Evolutionary conservation across 805 yeast genomes (phyloP), one percentile per base, ranked within the genome.

Genomic region (Maudiozyma pseudohumilis): DNA sequence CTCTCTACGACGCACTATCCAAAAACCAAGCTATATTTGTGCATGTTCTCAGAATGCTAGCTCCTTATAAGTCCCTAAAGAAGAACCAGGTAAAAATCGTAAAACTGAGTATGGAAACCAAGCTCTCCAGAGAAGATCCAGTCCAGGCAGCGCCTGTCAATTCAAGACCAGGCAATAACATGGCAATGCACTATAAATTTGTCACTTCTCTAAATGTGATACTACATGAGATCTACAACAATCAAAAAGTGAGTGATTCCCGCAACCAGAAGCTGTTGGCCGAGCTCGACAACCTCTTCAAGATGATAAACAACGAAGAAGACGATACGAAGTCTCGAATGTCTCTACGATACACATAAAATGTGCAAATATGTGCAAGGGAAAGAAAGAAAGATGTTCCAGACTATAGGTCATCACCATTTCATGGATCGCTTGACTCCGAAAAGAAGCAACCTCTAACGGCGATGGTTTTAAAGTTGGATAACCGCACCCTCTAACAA

Each of bases 391-490:
- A 26, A 43, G 49, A 68, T 82, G 85, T 82, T 59, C 76, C 89
- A 82, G 69, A 61, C 79, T 65, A 68, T 77, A 84, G 95, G 95
- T 84, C 94, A 84, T 84, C 95, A 80, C 88, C 83, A 70, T 77
- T 80, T 84, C 94, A 84, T 84, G 94, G 87, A 75, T 79, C 81
- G 72, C 80, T 69, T 63, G 61, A 66, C 70, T 36, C 48, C 38
- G 52, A 50, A 56, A 53, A 62, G 61, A 65, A 70, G 85, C 86
- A 79, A 80, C 94, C 95, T 85, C 87, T 61, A 79, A 80, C 84
- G 75, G 88, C 95, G 86, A 86, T 86, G 96, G 96, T 86, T 86
- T 86, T 86, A 84, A 81, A 79, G 85, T 75, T 78, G 92, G 65
- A 48, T 47, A 42, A 29, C 28, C 25, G n/a, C 20, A 27, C 16